phyloP scores from a whole-genome alignment of 2,329 filamentous ascomycete genomes.

The Hysterium pulicare region DNA sequence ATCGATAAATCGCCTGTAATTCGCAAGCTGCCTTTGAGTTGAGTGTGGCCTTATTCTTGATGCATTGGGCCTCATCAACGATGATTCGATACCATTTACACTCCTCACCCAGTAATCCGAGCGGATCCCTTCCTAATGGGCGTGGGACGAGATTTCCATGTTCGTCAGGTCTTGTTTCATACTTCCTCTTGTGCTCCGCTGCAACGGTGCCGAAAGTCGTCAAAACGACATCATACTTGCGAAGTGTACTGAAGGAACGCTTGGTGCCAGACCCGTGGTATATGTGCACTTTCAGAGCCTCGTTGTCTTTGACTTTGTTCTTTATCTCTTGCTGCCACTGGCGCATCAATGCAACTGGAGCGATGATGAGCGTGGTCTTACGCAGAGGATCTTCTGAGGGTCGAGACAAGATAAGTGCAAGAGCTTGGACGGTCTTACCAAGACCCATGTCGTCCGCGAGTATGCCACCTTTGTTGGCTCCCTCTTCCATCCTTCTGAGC shows the following conservation, averaged over 20 bases:
- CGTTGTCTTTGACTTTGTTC: constrained; percentile 59
- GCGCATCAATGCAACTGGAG: constrained; percentile 72
- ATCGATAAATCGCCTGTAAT: constrained; percentile 61
- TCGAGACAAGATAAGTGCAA: constrained; percentile 70
- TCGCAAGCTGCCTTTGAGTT: constrained; percentile 57
- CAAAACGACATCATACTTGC: constrained; percentile 68
- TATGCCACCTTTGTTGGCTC: constrained; percentile 70
- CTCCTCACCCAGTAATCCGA: constrained; percentile 55
- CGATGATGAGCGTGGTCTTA: constrained; percentile 79
- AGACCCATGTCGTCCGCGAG: constrained; percentile 76
- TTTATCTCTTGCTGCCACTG: constrained; percentile 83
- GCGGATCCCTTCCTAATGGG: constrained; percentile 14
- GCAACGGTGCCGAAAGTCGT: constrained; percentile 74
- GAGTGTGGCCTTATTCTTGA: constrained; percentile 70
- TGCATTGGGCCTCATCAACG: constrained; percentile 75
- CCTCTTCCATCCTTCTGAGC: constrained; percentile 71
- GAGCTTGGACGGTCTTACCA: constrained; percentile 78
- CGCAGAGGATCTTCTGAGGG: constrained; percentile 56
- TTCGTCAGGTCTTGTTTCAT: constrained; percentile 44
- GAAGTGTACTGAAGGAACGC: constrained; percentile 57
- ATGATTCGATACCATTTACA: constrained; percentile 65
- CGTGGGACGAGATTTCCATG: not conserved
- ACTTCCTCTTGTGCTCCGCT: constrained; percentile 62
- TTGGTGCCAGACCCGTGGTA: constrained; percentile 63
- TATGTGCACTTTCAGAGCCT: constrained; percentile 63